Evolutionary conservation across 805 yeast genomes (phyloP).

Genomic region (Lipomyces anomalus): DNA sequence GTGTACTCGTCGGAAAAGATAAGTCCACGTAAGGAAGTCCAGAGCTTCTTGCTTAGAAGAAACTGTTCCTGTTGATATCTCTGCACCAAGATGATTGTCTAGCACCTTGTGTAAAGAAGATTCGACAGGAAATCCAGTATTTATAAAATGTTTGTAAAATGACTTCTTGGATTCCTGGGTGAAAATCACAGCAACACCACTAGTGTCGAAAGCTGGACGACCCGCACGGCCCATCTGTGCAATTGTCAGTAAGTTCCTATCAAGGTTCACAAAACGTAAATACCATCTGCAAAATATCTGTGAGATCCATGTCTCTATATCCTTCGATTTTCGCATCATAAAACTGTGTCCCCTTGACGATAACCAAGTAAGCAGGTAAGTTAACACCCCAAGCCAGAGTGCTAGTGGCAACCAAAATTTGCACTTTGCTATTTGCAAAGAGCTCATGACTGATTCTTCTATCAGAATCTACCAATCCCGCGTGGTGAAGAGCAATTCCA

Average conservation of each 20-base stretch:
- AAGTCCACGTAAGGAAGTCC: constrained; percentile 73
- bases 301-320: constrained; percentile 74
- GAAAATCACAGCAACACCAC: constrained; percentile 70
- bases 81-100: constrained; percentile 77
- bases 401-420: constrained; percentile 71
- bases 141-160: constrained; percentile 71
- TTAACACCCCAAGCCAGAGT: constrained; percentile 86
- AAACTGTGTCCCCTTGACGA: constrained; percentile 67
- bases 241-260: background rate
- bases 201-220: constrained; percentile 72
- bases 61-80: constrained; percentile 65
- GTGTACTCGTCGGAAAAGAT: constrained; percentile 65
- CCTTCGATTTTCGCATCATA: constrained; percentile 57
- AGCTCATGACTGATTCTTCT: constrained; percentile 63
- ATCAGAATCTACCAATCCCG: constrained; percentile 71
- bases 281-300: constrained; percentile 69
- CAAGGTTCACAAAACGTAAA: no score
- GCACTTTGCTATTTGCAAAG: constrained; percentile 65
- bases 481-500: constrained; percentile 79
- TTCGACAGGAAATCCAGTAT: constrained; percentile 78
- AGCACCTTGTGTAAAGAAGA: constrained; percentile 71
- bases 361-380: constrained; percentile 72
- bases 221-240: constrained; percentile 70
- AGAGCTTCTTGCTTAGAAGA: constrained; percentile 60
- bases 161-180: constrained; percentile 70